Conservation (phyloP, 208 protist species). For the Naegleria gruberi region DNA sequence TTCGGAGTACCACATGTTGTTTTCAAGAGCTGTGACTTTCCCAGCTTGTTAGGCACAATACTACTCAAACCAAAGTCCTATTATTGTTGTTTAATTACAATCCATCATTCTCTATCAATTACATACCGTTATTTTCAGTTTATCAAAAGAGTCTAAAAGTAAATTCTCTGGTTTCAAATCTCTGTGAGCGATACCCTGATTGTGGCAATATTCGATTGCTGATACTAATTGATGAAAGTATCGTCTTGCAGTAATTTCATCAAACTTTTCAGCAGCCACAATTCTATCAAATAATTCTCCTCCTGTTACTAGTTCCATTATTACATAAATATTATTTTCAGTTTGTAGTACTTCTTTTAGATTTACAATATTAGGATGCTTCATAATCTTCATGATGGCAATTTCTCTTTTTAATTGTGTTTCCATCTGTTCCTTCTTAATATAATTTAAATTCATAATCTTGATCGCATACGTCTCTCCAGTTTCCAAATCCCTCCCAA, state of each 20-base stretch:
- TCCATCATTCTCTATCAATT: not conserved
- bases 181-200: constrained; percentile 55
- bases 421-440: constrained; percentile 53
- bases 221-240: constrained; percentile 88
- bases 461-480: constrained; percentile 50
- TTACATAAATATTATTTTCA: constrained; percentile 40
- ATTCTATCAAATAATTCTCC: constrained; percentile 88
- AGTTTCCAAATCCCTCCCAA: constrained; percentile 34
- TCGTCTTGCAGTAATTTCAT: constrained; percentile 61
- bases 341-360: constrained; percentile 52
- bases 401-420: constrained; percentile 60
- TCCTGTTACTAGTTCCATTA: constrained; percentile 43
- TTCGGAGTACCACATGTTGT: constrained; percentile 38
- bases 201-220: constrained; percentile 84
- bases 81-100: not conserved
- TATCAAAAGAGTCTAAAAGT: constrained; percentile 59
- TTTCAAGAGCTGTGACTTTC: constrained; percentile 21
- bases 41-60: constrained; percentile 9
- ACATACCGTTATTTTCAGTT: constrained; percentile 72
- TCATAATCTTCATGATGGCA: constrained; percentile 54
- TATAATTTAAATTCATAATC: constrained; percentile 75
- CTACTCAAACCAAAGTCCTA: constrained; percentile 37
- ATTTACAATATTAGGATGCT: constrained; percentile 49
- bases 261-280: constrained; percentile 62
- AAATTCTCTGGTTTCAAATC: constrained; percentile 78